Evolutionary conservation across 352 stramenopile species (phyloP), one percentile per base, ranked within the genome.

Genomic region (Phytophthora chlamydospora): DNA sequence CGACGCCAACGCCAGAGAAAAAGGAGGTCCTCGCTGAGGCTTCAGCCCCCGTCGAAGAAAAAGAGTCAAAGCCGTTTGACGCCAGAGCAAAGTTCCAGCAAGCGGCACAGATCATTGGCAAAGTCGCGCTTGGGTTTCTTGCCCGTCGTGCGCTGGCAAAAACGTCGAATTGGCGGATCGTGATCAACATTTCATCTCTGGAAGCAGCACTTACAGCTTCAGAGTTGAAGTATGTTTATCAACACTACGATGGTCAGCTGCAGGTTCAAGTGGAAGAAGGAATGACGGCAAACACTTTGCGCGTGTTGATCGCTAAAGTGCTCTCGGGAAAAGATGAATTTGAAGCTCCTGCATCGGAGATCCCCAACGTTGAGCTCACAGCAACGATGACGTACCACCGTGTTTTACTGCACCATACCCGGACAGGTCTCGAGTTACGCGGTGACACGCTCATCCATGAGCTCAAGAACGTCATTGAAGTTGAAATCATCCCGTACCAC

Each of bases 211-310:
- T 91, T n/a, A 76, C 57, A n/a, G 51, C 66, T 6, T 6, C 31
- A n/a, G 76, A 85, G 39, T 34, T 78, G 7, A 29, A 47, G 6
- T 50, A 54, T 45, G 53, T 66, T 16, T 38, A 41, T 1, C 29
- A 43, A 32, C 35, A 66, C 36, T 58, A 66, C 3, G 36, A 58
- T 3, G 44, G 70, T 13, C 31, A 62, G 10, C 31, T 71, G 5
- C 40, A 76, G 4, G 36, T 93, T 2, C 56, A 73, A 34, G 74
- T 90, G 7, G 73, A 80, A 17, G 58, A 61, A 32, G 34, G 52
- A 10, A 93, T 87, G 75, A 91, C 78, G 1, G 80, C 85, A 27
- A 88, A 89, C 16, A 67, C 78, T 33, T 61, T 93, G 12, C 76
- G 82, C 2, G 48, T 78, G 32, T 47, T 36, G 0, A 70, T 93